phyloP scores from a whole-genome alignment of 345 rosid species.

The Noccaea caerulescens region DNA sequence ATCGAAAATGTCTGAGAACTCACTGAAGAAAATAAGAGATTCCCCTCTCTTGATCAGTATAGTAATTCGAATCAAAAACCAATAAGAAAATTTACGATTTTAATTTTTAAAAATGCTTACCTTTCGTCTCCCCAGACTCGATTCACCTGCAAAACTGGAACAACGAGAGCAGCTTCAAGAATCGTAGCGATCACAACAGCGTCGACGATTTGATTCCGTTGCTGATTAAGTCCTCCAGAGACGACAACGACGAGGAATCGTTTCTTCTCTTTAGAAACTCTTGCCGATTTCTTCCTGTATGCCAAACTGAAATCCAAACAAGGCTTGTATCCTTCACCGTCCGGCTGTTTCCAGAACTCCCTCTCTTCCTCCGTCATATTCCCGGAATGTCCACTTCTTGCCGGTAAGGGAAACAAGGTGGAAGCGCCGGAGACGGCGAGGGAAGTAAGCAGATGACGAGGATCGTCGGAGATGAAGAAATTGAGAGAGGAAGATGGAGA shows the following conservation, averaged over 20 bases:
- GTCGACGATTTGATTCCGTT: constrained; percentile 72
- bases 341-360: constrained; percentile 74
- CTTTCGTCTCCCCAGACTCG: constrained; percentile 76
- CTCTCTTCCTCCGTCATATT: constrained; percentile 59
- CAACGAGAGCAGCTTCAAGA: constrained; percentile 75
- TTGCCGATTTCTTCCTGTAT: constrained; percentile 54
- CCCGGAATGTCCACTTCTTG: constrained; percentile 44
- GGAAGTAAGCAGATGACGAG: constrained; percentile 49
- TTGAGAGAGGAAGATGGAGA: constrained; percentile 51
- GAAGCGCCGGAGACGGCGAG: constrained; percentile 41
- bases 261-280: constrained; percentile 61
- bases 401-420: constrained; percentile 55
- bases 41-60: background rate
- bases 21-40: constrained; percentile 46
- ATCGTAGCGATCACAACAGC: constrained; percentile 78
- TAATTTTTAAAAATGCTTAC: constrained; percentile 36
- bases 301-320: constrained; percentile 63
- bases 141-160: constrained; percentile 73
- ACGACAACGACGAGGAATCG: constrained; percentile 71
- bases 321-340: constrained; percentile 63
- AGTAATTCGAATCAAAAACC: background rate
- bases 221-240: constrained; percentile 75
- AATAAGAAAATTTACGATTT: background rate
- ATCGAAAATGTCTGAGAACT: constrained; percentile 66
- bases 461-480: constrained; percentile 37